Base-by-base conservation (phyloP, 2,329 filamentous ascomycete genomes). In the Aureobasidium musti region DNA sequence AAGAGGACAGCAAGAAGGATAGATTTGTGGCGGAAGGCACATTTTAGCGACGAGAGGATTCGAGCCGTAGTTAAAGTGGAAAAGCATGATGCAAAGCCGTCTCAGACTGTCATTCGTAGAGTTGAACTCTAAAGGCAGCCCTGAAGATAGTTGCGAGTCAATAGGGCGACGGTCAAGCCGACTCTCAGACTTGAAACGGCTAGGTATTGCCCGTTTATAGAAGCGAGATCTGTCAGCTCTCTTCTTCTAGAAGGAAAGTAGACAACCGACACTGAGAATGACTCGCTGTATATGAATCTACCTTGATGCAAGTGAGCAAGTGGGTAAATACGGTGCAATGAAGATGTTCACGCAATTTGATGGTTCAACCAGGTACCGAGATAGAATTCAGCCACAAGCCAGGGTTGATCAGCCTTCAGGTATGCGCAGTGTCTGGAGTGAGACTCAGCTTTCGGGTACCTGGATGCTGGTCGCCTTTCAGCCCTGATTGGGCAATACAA, bases 101-200 rank as follows among this genome's bases (percentile, higher is more conserved):
- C 54, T 43, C 54, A 59, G 54, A 2, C 17, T 17, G 10, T 17
- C 14, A 52, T 17, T 52, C 17, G 5, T 28, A 28, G 33, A 41
- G 53, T 56, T 41, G 19, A 56, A 21, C 53, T 19, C 39, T 59
- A 43, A 33, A 39, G 30, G 21, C 33, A 45, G 54, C 53, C 19
- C 39, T 59, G 30, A 33, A 39, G 30, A 30, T 45, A 45, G 54
- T 39, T 26, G 17, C 45, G 33, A 39, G 59, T 63, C 59, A 30
- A 52, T 52, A 28, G 17, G 33, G n/a, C 28, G 23, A 26, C 33
- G 33, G 13, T 63, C n/a, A 17, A 41, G 33, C 19, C 17, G 45
- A 39, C 59, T 63, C 41, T n/a, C 26, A n/a, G 33, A 39, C 19
- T 17, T 63, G 59, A 63, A 63, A 63, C 59, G 59, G 43, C 33